Conservation (phyloP, 306 rosid species). For the Vigna angularis region DNA sequence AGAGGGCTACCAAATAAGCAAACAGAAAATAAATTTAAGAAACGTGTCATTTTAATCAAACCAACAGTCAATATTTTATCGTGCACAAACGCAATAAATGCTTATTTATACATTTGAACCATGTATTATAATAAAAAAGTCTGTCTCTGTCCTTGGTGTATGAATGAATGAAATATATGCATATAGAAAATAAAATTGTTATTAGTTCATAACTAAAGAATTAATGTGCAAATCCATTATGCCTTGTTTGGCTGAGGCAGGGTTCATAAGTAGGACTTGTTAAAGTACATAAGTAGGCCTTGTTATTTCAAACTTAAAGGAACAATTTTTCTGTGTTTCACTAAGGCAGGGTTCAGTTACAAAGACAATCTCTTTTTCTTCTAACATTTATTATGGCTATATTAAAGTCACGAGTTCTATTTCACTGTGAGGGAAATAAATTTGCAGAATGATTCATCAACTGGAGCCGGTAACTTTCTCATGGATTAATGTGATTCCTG, state of each 20-base stretch:
- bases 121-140: constrained; percentile 17
- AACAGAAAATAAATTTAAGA: too few species aligned
- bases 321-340: not conserved
- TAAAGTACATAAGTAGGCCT: too few species aligned
- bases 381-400: constrained; percentile 4
- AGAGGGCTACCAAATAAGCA: too few species aligned
- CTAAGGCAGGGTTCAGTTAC: constrained; percentile 1
- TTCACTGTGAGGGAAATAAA: constrained; percentile 5
- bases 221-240: not conserved
- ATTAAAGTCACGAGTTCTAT: constrained; percentile 5
- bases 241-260: too few species aligned
- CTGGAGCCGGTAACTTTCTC: constrained; percentile 29
- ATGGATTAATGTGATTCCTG: constrained; percentile 8
- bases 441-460: constrained; percentile 15
- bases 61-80: constrained; percentile 27
- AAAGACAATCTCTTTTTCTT: not conserved
- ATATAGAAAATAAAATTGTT: not conserved
- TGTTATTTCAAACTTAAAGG: not conserved
- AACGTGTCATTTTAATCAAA: too few species aligned
- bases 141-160: not conserved
- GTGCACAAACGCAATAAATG: not conserved
- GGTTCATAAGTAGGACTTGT: too few species aligned
- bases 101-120: constrained; percentile 28
- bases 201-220: not conserved
- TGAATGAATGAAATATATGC: constrained; percentile 21